phyloP scores from a whole-genome alignment of 2,329 filamentous ascomycete species.

The Allantophomopsis cytisporea region DNA sequence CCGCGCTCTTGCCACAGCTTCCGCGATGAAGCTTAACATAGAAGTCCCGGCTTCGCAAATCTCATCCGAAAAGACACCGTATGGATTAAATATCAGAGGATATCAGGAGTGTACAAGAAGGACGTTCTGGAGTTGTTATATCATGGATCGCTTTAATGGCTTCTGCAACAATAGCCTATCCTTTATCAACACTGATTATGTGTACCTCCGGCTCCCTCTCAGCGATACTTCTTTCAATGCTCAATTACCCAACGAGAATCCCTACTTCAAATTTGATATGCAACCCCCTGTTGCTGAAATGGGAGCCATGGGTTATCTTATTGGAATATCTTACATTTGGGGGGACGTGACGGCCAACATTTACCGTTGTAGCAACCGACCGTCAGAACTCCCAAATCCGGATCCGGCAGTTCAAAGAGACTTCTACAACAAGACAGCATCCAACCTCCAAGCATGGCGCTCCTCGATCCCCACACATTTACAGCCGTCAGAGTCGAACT shows the following conservation, averaged over 20 bases:
- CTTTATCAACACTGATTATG: slow-evolving; percentile 47
- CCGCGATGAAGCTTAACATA: slow-evolving; percentile 46
- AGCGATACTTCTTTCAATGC: slow-evolving; percentile 47
- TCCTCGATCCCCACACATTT: slow-evolving; percentile 39
- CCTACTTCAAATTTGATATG: slow-evolving; percentile 41
- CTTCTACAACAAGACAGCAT: slow-evolving; percentile 34
- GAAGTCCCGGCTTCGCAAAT: slow-evolving; percentile 37
- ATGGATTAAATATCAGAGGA: slow-evolving; percentile 39
- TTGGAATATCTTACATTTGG: slow-evolving; percentile 52
- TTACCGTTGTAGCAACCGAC: slow-evolving; percentile 33
- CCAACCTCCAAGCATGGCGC: slow-evolving; percentile 42
- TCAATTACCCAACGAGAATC: slow-evolving; percentile 39
- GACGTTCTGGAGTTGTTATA: slow-evolving; percentile 59
- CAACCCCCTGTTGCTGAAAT: slow-evolving; percentile 21
- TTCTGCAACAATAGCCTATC: slow-evolving; percentile 38
- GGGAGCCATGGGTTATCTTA: slow-evolving; percentile 44
- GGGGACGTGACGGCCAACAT: slow-evolving; percentile 47
- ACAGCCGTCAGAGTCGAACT: slow-evolving; percentile 38
- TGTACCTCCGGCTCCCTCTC: slow-evolving; percentile 54
- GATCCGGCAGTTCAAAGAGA: slow-evolving; percentile 20
- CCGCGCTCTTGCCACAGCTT: slow-evolving; percentile 44
- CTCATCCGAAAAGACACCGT: slow-evolving; percentile 29
- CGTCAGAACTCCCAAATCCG: slow-evolving; percentile 6
- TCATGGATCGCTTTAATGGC: slow-evolving; percentile 54
- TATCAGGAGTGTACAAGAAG: slow-evolving; percentile 54